phyloP scores from a whole-genome alignment of 2,329 filamentous ascomycete species.

The Elsinoe perseae region DNA sequence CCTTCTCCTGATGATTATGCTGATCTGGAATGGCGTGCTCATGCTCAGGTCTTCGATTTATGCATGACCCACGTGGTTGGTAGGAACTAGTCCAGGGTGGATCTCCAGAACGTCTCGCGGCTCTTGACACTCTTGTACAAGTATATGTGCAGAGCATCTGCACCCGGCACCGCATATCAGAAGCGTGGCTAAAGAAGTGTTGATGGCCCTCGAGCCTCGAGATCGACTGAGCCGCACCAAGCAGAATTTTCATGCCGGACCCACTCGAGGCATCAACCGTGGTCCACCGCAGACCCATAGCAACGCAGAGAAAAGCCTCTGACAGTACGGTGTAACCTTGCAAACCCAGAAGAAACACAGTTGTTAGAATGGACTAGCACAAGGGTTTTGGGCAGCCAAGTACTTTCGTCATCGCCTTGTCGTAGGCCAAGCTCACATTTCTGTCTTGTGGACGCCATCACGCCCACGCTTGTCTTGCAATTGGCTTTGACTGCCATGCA shows the following conservation, averaged over 20 bases:
- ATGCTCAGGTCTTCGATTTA: not conserved
- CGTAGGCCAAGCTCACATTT: constrained; percentile 10
- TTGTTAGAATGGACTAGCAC: not conserved
- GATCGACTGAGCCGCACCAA: too few relatives aligned
- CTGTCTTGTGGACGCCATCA: not conserved
- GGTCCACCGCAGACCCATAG: not conserved
- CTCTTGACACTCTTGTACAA: not conserved
- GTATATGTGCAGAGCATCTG: not conserved
- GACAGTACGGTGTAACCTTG: not conserved
- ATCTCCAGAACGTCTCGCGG: not conserved
- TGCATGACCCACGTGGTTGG: constrained; percentile 1
- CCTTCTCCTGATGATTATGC: too few relatives aligned
- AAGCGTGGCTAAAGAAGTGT: too few relatives aligned
- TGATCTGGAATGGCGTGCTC: not conserved
- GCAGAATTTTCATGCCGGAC: not conserved
- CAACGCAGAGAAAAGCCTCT: not conserved
- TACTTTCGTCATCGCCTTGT: constrained; percentile 1
- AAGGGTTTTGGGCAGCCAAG: not conserved
- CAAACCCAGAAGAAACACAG: not conserved
- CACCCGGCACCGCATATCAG: too few relatives aligned
- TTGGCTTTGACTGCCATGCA: constrained; percentile 3
- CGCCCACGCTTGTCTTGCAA: constrained; percentile 8
- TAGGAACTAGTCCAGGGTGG: not conserved
- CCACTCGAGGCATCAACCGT: not conserved
- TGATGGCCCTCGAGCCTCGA: too few relatives aligned